Conservation (phyloP, 2,329 filamentous ascomycete species). For the Hymenoscyphus repandus region DNA sequence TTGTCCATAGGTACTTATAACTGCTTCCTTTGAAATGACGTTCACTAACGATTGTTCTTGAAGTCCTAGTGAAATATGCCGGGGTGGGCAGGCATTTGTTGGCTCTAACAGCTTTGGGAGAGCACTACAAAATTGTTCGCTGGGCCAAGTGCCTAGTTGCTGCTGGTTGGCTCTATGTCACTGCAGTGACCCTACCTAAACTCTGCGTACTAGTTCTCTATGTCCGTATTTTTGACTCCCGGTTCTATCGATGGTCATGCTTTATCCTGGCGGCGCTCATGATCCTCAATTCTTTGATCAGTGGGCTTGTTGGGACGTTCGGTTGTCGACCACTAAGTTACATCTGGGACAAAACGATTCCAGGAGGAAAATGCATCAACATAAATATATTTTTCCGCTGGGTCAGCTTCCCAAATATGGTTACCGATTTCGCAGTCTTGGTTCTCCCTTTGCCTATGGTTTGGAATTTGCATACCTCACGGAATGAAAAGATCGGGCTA, state of each 20-base stretch:
- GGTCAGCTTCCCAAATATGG: constrained; percentile 1
- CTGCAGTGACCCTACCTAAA: constrained; percentile 1
- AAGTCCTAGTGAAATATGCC: not conserved
- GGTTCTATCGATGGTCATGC: not conserved
- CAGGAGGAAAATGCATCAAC: not conserved
- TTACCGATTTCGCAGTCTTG: constrained; percentile 5
- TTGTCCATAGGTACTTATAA: constrained; percentile 1
- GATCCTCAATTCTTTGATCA: not conserved
- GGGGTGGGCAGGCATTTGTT: not conserved
- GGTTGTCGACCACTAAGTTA: not conserved
- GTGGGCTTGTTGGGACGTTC: not conserved
- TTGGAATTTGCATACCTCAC: constrained; percentile 1
- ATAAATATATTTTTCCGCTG: not conserved
- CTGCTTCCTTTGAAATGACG: not conserved
- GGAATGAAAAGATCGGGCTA: not conserved
- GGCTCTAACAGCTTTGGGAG: not conserved
- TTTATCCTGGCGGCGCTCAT: not conserved
- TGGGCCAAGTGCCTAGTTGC: constrained; percentile 1
- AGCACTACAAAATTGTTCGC: not conserved
- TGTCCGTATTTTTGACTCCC: constrained; percentile 1
- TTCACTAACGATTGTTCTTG: not conserved
- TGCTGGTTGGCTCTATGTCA: not conserved
- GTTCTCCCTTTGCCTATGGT: constrained; percentile 4
- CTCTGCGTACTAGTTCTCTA: constrained; percentile 3
- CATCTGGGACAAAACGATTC: not conserved